Evolutionary conservation across 108 stramenopile genomes (phyloP).

Genomic region (Skeletonema grethae): DNA sequence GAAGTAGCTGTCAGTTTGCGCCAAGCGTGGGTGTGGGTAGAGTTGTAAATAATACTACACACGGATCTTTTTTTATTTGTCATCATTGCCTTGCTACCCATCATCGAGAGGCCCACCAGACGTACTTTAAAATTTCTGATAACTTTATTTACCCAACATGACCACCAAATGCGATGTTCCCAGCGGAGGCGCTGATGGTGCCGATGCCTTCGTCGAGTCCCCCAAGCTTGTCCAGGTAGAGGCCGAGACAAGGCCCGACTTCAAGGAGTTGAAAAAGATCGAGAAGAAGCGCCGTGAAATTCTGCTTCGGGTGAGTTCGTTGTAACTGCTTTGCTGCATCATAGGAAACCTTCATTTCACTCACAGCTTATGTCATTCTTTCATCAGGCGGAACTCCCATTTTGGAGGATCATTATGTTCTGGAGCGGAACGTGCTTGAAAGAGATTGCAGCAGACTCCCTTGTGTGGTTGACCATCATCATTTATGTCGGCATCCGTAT

Average conservation of each 20-base stretch:
- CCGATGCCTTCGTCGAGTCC: background rate
- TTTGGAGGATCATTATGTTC: constrained; percentile 22
- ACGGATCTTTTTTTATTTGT: no score
- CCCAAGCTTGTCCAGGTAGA: background rate
- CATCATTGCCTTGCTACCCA: no score
- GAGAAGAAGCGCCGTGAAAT: constrained; percentile 18
- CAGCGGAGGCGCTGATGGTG: background rate
- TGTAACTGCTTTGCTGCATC: background rate
- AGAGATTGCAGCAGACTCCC: constrained; percentile 12
- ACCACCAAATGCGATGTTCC: background rate
- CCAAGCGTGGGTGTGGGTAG: no score
- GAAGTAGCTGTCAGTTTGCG: no score
- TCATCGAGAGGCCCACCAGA: no score
- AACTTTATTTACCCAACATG: background rate
- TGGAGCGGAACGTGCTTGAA: constrained; percentile 27
- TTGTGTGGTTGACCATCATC: constrained; percentile 52
- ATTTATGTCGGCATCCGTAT: constrained; percentile 37
- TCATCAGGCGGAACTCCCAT: constrained; percentile 25
- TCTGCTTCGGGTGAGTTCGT: constrained; percentile 24
- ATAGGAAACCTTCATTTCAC: no score
- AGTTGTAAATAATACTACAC: no score
- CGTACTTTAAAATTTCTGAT: no score
- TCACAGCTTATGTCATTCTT: no score
- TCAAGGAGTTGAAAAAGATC: constrained; percentile 22
- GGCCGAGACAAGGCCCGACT: background rate